A percentile compares a stretch with the other conserved stretches of the same genome.
Evolutionary conservation across 1,284 basidiomycete species (phyloP).

Genomic region (Chalciporus sp.): DNA sequence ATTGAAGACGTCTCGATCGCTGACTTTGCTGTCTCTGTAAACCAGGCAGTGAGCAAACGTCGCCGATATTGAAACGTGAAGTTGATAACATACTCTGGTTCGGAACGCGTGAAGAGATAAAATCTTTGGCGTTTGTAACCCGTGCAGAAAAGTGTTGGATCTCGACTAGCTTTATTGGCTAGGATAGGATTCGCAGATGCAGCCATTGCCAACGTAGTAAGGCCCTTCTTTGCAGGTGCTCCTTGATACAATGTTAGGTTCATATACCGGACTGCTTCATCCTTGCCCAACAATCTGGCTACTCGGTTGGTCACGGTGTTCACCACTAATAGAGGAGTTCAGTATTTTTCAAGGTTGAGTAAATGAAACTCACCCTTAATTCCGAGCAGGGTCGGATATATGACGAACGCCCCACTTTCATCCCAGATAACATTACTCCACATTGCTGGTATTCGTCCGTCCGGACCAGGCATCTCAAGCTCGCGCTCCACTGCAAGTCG

Average conservation of each 20-base stretch:
- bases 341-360: not conserved
- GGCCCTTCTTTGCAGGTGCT: constrained; percentile 83
- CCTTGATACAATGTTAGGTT: constrained; percentile 93
- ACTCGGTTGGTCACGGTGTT: constrained; percentile 95
- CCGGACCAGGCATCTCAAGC: constrained; percentile 77
- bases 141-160: constrained; percentile 93
- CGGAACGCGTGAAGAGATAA: constrained; percentile 93
- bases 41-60: constrained; percentile 8
- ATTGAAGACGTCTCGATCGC: constrained; percentile 97
- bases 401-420: constrained; percentile 91
- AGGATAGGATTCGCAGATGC: constrained; percentile 95
- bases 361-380: constrained; percentile 75
- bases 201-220: constrained; percentile 89
- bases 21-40: constrained; percentile 78
- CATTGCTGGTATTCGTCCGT: constrained; percentile 65
- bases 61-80: not conserved
- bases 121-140: constrained; percentile 95
- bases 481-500: constrained; percentile 92
- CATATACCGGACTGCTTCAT: constrained; percentile 91
- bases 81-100: constrained; percentile 74
- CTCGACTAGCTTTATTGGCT: constrained; percentile 78
- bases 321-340: constrained; percentile 63
- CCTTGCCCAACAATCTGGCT: constrained; percentile 88
- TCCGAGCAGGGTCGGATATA: constrained; percentile 93
- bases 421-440: constrained; percentile 95